Evolutionary conservation across 257 asterid species (phyloP).

Genomic region (Gentiana straminea): DNA sequence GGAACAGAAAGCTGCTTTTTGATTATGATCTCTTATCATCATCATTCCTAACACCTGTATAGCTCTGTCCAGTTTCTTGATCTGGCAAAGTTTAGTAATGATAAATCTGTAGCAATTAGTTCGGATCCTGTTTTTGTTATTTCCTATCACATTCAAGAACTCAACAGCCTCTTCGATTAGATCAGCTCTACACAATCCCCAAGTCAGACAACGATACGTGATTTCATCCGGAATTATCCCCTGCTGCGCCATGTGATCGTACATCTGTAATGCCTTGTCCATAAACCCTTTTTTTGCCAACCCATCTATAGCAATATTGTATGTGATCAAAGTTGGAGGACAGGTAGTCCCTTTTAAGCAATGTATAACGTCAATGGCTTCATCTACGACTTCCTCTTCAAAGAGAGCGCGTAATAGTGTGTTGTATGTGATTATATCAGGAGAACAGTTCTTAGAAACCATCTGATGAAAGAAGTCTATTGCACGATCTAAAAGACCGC

Average conservation of each 20-base stretch:
- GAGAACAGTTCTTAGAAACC: slow-evolving; percentile 37
- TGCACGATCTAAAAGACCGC: slow-evolving; percentile 55
- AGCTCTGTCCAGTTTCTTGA: slow-evolving; percentile 48
- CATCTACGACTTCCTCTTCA: slow-evolving; percentile 54
- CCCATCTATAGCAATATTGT: slow-evolving; percentile 74
- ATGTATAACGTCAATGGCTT: slow-evolving; percentile 46
- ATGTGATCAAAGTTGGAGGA: slow-evolving; percentile 56
- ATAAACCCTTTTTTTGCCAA: slow-evolving; percentile 60
- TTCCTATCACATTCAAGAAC: slow-evolving; percentile 45
- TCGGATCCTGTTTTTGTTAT: slow-evolving; percentile 28
- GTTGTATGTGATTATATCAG: slow-evolving; percentile 75
- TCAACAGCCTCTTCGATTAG: slow-evolving; percentile 62
- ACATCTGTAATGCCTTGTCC: slow-evolving; percentile 63
- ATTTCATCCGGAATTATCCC: slow-evolving; percentile 65
- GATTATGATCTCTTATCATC: slow-evolving; percentile 27
- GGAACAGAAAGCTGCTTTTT: slow-evolving; percentile 26
- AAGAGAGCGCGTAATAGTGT: slow-evolving; percentile 64
- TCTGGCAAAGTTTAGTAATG: slow-evolving; percentile 51
- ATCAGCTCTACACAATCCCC: slow-evolving; percentile 79
- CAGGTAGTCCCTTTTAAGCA: slow-evolving; percentile 29
- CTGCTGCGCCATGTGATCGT: slow-evolving; percentile 38
- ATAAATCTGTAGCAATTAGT: slow-evolving; percentile 69
- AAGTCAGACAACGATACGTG: slow-evolving; percentile 62
- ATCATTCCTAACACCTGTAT: slow-evolving; percentile 43
- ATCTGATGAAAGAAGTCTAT: slow-evolving; percentile 53